phyloP scores from a whole-genome alignment of 164 flowering plant genomes.

The Vitis amurensis region DNA sequence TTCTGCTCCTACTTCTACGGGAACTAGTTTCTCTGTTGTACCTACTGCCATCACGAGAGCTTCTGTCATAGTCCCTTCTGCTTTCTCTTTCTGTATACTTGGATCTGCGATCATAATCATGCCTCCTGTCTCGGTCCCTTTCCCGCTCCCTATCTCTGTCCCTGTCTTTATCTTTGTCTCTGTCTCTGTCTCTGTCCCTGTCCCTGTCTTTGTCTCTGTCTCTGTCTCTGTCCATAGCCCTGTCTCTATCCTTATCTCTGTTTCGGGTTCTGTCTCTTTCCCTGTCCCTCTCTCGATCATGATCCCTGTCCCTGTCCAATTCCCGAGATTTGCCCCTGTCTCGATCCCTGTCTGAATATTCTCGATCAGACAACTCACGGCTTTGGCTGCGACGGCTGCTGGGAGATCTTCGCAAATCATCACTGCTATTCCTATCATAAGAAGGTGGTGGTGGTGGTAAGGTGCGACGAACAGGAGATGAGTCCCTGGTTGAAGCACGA shows the following conservation, averaged over 20 bases:
- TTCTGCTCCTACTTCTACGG: conserved; percentile 53
- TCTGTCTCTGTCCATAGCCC: conserved; percentile 32
- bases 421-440: conserved; percentile 44
- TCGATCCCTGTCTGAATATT: conserved; percentile 40
- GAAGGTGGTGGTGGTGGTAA: conserved; percentile 38
- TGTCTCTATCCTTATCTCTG: conserved; percentile 26
- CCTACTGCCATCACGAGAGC: conserved; percentile 35
- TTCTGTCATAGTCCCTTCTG: conserved; percentile 46
- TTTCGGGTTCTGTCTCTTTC: conserved; percentile 30
- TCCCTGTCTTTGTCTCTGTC: conserved; percentile 38
- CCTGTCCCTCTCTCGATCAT: conserved; percentile 29
- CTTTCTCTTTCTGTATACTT: conserved; percentile 37
- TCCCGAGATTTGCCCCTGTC: conserved; percentile 19
- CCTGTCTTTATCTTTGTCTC: conserved; percentile 24
- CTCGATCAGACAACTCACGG: conserved; percentile 60
- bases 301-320: conserved; percentile 21
- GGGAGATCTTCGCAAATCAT: conserved; percentile 61
- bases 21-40: conserved; percentile 34
- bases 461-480: conserved; percentile 94
- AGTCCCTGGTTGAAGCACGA: conserved; percentile 95
- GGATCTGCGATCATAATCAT: conserved; percentile 40
- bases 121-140: conserved; percentile 13
- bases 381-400: conserved; percentile 55
- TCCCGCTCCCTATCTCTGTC: conserved; percentile 27
- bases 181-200: conserved; percentile 33